phyloP scores from a whole-genome alignment of 2,329 filamentous ascomycete species.

The Apiospora sp. region DNA sequence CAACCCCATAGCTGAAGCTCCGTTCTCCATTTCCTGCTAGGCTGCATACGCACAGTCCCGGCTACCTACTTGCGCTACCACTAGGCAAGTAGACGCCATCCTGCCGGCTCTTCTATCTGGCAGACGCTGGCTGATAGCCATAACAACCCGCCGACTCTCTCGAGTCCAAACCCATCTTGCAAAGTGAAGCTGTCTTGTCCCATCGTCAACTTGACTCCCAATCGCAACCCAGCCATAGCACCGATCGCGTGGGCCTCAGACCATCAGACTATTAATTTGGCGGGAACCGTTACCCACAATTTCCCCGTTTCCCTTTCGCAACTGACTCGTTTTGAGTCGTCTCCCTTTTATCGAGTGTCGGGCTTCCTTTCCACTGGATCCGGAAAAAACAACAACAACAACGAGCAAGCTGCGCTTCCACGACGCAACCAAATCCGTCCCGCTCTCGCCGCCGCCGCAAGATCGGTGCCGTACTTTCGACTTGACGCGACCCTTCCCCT shows the following conservation, averaged over 20 bases:
- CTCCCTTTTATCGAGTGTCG: constrained; percentile 4
- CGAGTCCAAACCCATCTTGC: neutral
- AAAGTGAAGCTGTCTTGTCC: neutral
- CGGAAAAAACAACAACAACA: constrained; percentile 1
- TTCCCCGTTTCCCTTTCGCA: constrained; percentile 7
- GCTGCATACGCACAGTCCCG: constrained; percentile 11
- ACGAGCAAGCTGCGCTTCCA: constrained; percentile 5
- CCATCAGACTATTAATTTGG: constrained; percentile 9
- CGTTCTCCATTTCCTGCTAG: constrained; percentile 16
- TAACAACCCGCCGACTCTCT: neutral
- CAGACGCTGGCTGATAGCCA: constrained; percentile 11
- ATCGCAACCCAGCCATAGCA: neutral
- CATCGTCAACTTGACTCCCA: neutral
- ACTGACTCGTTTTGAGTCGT: constrained; percentile 10
- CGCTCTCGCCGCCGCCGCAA: neutral
- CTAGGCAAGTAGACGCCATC: constrained; percentile 8
- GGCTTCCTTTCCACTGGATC: neutral
- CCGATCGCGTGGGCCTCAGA: constrained; percentile 11
- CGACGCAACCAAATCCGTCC: neutral
- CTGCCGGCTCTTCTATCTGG: constrained; percentile 7
- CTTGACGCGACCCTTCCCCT: neutral
- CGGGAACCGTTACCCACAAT: constrained; percentile 14
- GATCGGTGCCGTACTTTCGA: neutral
- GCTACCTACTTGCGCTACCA: constrained; percentile 18
- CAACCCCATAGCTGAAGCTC: constrained; percentile 11